Evolutionary conservation across 2,329 filamentous ascomycete species (phyloP).

Genomic region (Orbilia ellipsospora): DNA sequence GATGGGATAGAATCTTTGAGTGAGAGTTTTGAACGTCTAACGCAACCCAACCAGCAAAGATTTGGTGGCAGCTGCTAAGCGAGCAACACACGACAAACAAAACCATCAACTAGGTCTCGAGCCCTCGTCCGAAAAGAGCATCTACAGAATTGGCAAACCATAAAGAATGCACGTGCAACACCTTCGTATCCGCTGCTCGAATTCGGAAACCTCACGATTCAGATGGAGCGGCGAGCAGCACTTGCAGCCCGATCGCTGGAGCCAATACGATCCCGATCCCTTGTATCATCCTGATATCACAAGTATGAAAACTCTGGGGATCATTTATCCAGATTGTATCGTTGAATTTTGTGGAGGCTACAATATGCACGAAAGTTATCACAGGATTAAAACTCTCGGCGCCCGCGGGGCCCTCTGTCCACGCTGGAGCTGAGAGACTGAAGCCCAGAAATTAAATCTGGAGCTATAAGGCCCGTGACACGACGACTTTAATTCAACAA

Average conservation of each 20-base stretch:
- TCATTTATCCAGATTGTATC: too few relatives aligned
- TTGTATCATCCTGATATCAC: slow-evolving; percentile 11
- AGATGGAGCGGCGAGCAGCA: too few relatives aligned
- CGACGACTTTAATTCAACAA: not conserved
- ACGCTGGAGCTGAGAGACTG: not conserved
- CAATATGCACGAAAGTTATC: not conserved
- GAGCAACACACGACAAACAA: slow-evolving; percentile 19
- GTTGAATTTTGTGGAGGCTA: too few relatives aligned
- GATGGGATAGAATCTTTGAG: slow-evolving; percentile 2
- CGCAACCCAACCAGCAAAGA: slow-evolving; percentile 7
- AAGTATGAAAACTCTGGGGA: too few relatives aligned
- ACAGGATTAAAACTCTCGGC: slow-evolving; percentile 20
- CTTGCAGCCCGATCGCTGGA: too few relatives aligned
- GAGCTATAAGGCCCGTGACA: too few relatives aligned
- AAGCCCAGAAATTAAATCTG: too few relatives aligned
- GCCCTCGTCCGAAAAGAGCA: slow-evolving; percentile 39
- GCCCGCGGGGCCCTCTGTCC: slow-evolving; percentile 22
- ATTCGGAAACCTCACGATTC: too few relatives aligned
- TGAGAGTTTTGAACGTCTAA: not conserved
- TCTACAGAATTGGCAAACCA: slow-evolving; percentile 5
- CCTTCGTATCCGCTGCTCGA: slow-evolving; percentile 2
- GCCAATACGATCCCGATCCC: not conserved
- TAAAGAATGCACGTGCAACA: not conserved
- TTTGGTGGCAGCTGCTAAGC: slow-evolving; percentile 40
- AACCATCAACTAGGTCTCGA: slow-evolving; percentile 33